Base-by-base conservation (phyloP, 2,329 filamentous ascomycete species). In the Domatiomyces catenatus region DNA sequence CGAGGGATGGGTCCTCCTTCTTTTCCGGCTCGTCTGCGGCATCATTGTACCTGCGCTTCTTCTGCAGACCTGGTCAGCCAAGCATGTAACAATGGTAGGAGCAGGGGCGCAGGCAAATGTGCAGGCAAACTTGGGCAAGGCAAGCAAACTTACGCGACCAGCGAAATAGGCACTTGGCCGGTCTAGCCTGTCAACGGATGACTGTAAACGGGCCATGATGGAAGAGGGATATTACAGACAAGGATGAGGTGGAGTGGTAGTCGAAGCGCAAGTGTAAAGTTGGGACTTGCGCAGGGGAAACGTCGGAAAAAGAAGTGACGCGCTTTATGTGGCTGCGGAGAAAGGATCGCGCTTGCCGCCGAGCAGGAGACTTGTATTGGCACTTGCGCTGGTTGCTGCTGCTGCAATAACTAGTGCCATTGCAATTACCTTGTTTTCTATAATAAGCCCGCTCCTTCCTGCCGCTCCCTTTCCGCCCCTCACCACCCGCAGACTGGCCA, bases 121-220 rank as follows among this genome's bases (percentile, higher is more conserved):
- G 32, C 32, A 39, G 32, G 32, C 12, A 39, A 15, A 12, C 32
- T 39, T 15, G 32, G 32, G 10, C 10, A 15, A 15, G 32, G 32
- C 32, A 15, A 15, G 32, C 12, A 51, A 56, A 63, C 73, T 65
- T 71, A 93, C 90, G 71, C 85, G 85, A 70, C 77, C 82, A 56
- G 80, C 76, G 63, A 89, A 94, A 71, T 98, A 98, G 61, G 90
- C 89, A 66, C 90, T 96, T 17, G 92, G 90, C 69, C 83, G 84
- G 69, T 98, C 92, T 56, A 98, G 79, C 54, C 92, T 78, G 48
- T 96, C 90, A 56, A 96, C 85, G 5, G 92, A 96, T 66, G 75
- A 81, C 32, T 39, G 32, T 15, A 39, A 10, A 39, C 32, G 32
- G 32, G 32, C 32, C 32, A 39, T 39, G 32, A 15, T 15, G 2